Percentiles rank a stretch among this genome's conserved stretches.
These are phyloP conservation scores for Amauroascus verrucosus DNA, from an alignment of 2,329 filamentous ascomycete genomes.

Conservation along the genomic window DNA sequence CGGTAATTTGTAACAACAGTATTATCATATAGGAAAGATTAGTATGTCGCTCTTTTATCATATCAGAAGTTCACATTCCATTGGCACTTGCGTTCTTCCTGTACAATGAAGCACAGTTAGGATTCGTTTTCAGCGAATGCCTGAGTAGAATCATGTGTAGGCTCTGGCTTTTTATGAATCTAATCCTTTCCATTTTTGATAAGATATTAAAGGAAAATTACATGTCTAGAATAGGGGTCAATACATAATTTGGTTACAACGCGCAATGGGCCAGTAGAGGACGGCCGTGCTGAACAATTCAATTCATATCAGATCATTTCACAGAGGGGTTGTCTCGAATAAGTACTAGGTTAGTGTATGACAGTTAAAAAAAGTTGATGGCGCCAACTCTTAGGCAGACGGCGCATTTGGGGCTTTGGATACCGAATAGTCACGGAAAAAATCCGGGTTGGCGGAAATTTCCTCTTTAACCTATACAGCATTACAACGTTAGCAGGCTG, in stretches of 20 bases:
- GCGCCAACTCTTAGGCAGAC: conserved; percentile 10
- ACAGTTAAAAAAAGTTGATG: no score
- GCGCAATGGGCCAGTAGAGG: neutral
- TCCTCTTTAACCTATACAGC: conserved; percentile 75
- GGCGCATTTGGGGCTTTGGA: conserved; percentile 24
- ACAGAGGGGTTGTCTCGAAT: neutral
- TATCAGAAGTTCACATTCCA: no score
- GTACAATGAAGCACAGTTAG: no score
- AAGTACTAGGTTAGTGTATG: neutral
- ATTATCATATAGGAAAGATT: no score
- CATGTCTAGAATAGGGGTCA: neutral
- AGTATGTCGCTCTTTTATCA: no score
- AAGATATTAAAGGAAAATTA: neutral
- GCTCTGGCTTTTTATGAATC: no score
- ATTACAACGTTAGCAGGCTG: neutral
- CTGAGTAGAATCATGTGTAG: no score
- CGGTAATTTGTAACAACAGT: no score
- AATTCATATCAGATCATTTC: neutral
- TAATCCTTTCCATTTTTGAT: no score
- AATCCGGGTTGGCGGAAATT: conserved; percentile 69
- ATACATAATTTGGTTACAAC: neutral
- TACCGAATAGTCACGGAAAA: conserved; percentile 62
- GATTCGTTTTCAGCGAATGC: no score
- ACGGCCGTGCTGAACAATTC: neutral
- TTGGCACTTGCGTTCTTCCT: no score